phyloP scores from a whole-genome alignment of 257 asterid genomes.

The Pogostemon cablin region DNA sequence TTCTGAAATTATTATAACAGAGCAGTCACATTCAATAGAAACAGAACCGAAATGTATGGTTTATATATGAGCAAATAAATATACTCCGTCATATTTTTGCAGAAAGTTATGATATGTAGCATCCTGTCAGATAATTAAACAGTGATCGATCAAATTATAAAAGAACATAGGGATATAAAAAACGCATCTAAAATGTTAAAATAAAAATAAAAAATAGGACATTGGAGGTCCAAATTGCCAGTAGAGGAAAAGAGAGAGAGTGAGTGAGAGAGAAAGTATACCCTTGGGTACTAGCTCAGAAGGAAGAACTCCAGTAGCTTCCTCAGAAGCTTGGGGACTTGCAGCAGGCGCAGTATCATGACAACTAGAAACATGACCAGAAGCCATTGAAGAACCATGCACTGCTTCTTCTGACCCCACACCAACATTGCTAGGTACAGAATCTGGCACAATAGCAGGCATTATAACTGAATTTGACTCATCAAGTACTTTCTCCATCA shows the following conservation, averaged over 20 bases:
- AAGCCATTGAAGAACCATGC: conserved; percentile 13
- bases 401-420: conserved; percentile 24
- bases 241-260: too few relatives aligned
- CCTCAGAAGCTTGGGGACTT: conserved; percentile 40
- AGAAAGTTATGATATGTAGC: conserved; percentile 11
- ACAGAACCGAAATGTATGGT: background rate
- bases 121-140: too few relatives aligned
- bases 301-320: conserved; percentile 37
- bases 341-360: conserved; percentile 36
- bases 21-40: too few relatives aligned
- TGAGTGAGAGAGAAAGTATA: conserved; percentile 24
- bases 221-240: too few relatives aligned
- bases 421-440: conserved; percentile 37
- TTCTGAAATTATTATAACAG: too few relatives aligned
- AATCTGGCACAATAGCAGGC: conserved; percentile 35
- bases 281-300: conserved; percentile 36
- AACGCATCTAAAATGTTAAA: too few relatives aligned
- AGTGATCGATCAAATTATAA: too few relatives aligned
- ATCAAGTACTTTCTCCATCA: conserved; percentile 31
- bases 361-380: conserved; percentile 32
- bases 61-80: background rate
- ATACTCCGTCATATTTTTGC: conserved; percentile 16
- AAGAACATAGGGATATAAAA: too few relatives aligned
- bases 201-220: too few relatives aligned
- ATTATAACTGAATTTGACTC: conserved; percentile 38